phyloP scores from a whole-genome alignment of 2,329 filamentous ascomycete species.

The Fusarium buharicum region DNA sequence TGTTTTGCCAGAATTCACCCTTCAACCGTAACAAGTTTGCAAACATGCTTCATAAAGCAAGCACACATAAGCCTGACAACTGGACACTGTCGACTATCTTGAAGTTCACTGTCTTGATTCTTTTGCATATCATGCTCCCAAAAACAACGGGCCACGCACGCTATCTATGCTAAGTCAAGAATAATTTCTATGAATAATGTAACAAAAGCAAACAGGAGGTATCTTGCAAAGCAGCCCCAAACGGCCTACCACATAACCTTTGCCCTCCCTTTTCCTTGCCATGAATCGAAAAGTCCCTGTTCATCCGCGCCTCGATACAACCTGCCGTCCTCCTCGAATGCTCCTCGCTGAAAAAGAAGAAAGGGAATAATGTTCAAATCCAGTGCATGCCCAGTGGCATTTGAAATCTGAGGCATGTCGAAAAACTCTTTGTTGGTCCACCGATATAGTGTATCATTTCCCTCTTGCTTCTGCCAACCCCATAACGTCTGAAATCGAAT shows the following conservation, averaged over 20 bases:
- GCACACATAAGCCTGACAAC: background rate
- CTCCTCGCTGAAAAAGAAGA: slow-evolving; percentile 37
- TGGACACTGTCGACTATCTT: background rate
- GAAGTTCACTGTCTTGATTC: slow-evolving; percentile 9
- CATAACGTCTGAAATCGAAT: background rate
- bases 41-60: background rate
- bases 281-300: slow-evolving; percentile 28
- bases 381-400: slow-evolving; percentile 20
- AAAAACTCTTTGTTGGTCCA: slow-evolving; percentile 3
- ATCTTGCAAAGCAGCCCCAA: slow-evolving; percentile 32
- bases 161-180: slow-evolving; percentile 27
- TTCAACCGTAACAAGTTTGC: background rate
- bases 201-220: slow-evolving; percentile 32
- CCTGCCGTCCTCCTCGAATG: slow-evolving; percentile 29
- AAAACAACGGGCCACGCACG: slow-evolving; percentile 15
- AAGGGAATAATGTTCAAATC: slow-evolving; percentile 20
- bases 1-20: background rate
- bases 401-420: slow-evolving; percentile 1
- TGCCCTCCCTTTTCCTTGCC: slow-evolving; percentile 7
- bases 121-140: slow-evolving; percentile 11
- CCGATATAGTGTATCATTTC: slow-evolving; percentile 9
- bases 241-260: slow-evolving; percentile 24
- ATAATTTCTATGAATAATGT: slow-evolving; percentile 11
- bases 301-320: slow-evolving; percentile 18
- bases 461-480: slow-evolving; percentile 1